A percentile compares a stretch with the other conserved stretches of the same genome.
Evolutionary conservation across 1,284 basidiomycete species (phyloP).

Genomic region (Psilocybe mexicana): DNA sequence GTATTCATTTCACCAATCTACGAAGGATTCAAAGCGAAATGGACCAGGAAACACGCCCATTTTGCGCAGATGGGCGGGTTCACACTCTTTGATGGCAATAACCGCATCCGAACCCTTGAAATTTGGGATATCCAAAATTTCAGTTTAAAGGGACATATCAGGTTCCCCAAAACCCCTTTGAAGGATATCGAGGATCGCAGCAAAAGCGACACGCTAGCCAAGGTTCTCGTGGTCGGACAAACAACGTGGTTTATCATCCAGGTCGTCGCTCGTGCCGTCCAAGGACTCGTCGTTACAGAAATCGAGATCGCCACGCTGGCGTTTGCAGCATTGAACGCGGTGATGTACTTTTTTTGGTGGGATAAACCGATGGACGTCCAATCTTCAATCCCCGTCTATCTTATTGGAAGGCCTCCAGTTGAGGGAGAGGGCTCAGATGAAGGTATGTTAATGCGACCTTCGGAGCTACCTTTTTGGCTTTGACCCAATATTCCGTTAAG

Average conservation of each 20-base stretch:
- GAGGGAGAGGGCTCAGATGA: too few species aligned
- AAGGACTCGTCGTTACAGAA: constrained; percentile 12
- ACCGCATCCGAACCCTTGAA: not conserved
- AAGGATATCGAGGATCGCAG: constrained; percentile 27
- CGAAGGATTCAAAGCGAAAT: not conserved
- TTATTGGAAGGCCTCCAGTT: not conserved
- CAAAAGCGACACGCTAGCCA: constrained; percentile 19
- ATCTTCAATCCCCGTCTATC: constrained; percentile 9
- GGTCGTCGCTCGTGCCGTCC: constrained; percentile 6
- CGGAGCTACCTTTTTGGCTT: too few species aligned
- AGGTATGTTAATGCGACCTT: too few species aligned
- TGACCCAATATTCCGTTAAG: too few species aligned
- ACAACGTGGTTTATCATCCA: constrained; percentile 21
- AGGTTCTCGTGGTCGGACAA: constrained; percentile 16
- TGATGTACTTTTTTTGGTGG: constrained; percentile 24
- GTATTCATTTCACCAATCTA: not conserved
- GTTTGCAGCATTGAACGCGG: constrained; percentile 15
- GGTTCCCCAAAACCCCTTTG: constrained; percentile 11
- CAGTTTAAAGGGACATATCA: not conserved
- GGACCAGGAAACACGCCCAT: constrained; percentile 25
- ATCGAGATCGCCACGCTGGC: constrained; percentile 20
- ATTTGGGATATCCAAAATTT: not conserved
- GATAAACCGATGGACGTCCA: constrained; percentile 21
- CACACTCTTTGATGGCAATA: constrained; percentile 14
- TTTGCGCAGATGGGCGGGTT: constrained; percentile 32